phyloP scores from a whole-genome alignment of 345 rosid genomes.

The Hypericum perforatum region DNA sequence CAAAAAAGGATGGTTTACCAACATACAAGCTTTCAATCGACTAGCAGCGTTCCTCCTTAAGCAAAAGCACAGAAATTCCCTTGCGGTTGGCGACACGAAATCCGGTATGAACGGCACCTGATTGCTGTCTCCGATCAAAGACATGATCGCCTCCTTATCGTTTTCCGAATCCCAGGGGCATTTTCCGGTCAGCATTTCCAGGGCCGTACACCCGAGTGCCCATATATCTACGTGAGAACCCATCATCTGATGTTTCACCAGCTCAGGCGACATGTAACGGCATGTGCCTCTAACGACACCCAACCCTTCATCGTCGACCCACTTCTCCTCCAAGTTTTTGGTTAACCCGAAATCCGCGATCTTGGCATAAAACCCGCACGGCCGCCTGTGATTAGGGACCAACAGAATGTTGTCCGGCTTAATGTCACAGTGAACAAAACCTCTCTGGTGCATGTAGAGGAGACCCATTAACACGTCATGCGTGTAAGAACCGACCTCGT shows the following conservation, averaged over 20 bases:
- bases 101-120: not conserved
- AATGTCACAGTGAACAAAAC: slow-evolving; percentile 9
- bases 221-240: slow-evolving; percentile 1
- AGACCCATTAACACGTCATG: slow-evolving; percentile 2
- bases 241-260: not conserved
- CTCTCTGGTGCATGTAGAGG: not conserved
- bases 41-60: not conserved
- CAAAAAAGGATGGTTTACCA: slow-evolving; percentile 3
- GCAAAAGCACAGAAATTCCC: slow-evolving; percentile 2
- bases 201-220: slow-evolving; percentile 7
- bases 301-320: not conserved
- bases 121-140: not conserved
- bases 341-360: slow-evolving; percentile 5
- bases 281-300: not conserved
- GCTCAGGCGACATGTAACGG: slow-evolving; percentile 7
- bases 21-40: slow-evolving; percentile 1
- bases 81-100: not conserved
- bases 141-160: not conserved
- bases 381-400: not conserved
- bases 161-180: not conserved
- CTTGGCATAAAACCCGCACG: not conserved
- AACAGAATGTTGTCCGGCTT: slow-evolving; percentile 10
- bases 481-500: not conserved
- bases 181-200: slow-evolving; percentile 6
- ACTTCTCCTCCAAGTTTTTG: not conserved